These are phyloP conservation scores for Claviceps pazoutovae DNA, from an alignment of 2,329 filamentous ascomycete species.

Conservation along the genomic window DNA sequence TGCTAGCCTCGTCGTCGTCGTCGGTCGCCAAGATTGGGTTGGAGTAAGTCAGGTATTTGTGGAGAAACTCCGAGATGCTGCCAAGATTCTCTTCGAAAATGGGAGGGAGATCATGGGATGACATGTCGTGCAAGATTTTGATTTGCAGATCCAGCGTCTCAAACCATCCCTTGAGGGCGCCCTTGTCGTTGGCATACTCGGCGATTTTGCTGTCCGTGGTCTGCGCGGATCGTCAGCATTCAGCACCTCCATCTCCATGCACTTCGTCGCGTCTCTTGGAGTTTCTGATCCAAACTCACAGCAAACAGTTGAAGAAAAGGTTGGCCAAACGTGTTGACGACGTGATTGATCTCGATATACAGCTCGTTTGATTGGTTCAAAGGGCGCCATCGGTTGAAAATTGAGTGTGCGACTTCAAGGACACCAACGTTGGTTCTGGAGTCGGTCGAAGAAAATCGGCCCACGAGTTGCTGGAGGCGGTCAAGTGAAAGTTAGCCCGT, in stretches of 20 bases:
- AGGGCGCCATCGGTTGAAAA: conserved; percentile 91
- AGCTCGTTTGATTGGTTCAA: conserved; percentile 86
- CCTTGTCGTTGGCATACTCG: conserved; percentile 61
- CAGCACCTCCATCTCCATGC: not conserved
- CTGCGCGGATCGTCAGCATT: conserved; percentile 19
- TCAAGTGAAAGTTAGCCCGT: conserved; percentile 6
- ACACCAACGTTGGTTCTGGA: conserved; percentile 83
- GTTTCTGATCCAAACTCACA: conserved; percentile 29
- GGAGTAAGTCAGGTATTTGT: conserved; percentile 87
- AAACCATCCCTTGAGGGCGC: conserved; percentile 62
- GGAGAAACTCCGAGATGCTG: conserved; percentile 62
- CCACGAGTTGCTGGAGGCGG: conserved; percentile 59
- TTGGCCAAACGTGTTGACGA: conserved; percentile 68
- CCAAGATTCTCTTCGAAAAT: conserved; percentile 82
- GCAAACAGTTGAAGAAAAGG: conserved; percentile 72
- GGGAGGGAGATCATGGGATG: conserved; percentile 90
- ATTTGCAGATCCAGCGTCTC: conserved; percentile 76
- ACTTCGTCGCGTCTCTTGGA: conserved; percentile 7
- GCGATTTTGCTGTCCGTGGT: conserved; percentile 59
- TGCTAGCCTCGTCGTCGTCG: conserved; percentile 78
- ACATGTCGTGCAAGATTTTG: conserved; percentile 90
- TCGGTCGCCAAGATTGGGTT: conserved; percentile 72
- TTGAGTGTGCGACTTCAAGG: conserved; percentile 92
- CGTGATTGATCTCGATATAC: conserved; percentile 93
- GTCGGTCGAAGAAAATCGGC: conserved; percentile 69